Base-by-base conservation (phyloP, 2,329 filamentous ascomycete species). In the Penicillium thymicola region DNA sequence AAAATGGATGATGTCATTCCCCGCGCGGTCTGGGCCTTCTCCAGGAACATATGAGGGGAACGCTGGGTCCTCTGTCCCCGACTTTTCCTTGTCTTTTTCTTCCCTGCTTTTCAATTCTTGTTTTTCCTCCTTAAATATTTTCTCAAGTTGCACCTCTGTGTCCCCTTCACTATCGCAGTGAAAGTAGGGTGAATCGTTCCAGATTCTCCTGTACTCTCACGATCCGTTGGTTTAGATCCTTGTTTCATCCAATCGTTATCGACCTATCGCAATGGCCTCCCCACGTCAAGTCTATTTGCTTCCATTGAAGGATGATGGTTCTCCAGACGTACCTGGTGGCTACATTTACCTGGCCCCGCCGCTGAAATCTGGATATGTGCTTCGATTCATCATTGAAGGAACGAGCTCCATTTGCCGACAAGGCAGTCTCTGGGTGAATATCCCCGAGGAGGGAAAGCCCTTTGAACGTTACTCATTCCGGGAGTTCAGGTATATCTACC, bases 351-450 rank as follows among this genome's bases (percentile, higher is more conserved):
- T 99, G 42, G 89, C 92, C 0, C 87, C 94, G 18, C 87, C 89
- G 18, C 83, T 82, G 40, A 82, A 88, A n/a, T 89, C 81, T 14
- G 72, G 89, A 41, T 88, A 97, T 68, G 84, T 84, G 51, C 80
- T 97, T 55, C 88, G 93, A 58, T 96, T 99, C 75, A 85, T 91
- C 65, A 93, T 97, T 66, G 89, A 97, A 75, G 92, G 94, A 60
- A 93, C 91, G 55, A 96, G 93, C 72, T 96, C 93, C 60, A 94
- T 99, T 79, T 97, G 92, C 75, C 86, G 92, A 65, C 82, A 96
- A 76, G 94, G 95, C 58, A 97, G 90, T 71, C 82, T 99, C 61
- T 99, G 94, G 93, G 89, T 96, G 69, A 99, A 99, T 74, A 89
- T 97, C 59, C 94, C 94, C 8, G 84, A 88, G 59, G 81, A 87